These are phyloP conservation scores for Pisolithus tinctorius DNA, from an alignment of 768 basidiomycete species.

Conservation along the genomic window DNA sequence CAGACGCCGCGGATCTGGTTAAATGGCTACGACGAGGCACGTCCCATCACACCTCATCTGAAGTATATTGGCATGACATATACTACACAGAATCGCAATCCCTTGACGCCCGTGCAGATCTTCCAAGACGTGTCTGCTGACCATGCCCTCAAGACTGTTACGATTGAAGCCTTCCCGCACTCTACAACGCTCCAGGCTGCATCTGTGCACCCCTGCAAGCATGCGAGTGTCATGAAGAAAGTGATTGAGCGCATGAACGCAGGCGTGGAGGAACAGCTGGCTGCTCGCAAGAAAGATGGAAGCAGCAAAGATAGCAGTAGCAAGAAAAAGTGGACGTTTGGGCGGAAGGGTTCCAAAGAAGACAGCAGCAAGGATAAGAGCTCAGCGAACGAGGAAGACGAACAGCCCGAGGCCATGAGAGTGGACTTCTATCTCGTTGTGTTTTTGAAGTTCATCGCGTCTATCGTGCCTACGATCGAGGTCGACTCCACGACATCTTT, in stretches of 20 bases:
- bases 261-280: constrained; percentile 77
- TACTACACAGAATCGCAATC: constrained; percentile 65
- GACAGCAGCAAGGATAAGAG: constrained; percentile 48
- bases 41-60: constrained; percentile 7
- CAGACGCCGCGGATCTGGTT: constrained; percentile 98
- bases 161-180: constrained; percentile 98
- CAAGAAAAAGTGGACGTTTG: constrained; percentile 84
- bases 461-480: constrained; percentile 98
- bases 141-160: constrained; percentile 97
- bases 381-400: constrained; percentile 42
- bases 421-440: constrained; percentile 98
- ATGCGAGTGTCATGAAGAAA: constrained; percentile 99
- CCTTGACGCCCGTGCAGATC: constrained; percentile 83
- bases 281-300: constrained; percentile 45
- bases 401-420: constrained; percentile 83
- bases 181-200: constrained; percentile 78
- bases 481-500: constrained; percentile 87
- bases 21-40: constrained; percentile 93
- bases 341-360: constrained; percentile 41
- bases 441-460: constrained; percentile 98
- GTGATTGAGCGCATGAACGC: constrained; percentile 98
- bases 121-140: constrained; percentile 98
- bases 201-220: constrained; percentile 97
- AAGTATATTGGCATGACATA: not conserved
- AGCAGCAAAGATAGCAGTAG: constrained; percentile 25